Conservation (phyloP, 106 monocot species). For the Hemerocallis citrina region DNA sequence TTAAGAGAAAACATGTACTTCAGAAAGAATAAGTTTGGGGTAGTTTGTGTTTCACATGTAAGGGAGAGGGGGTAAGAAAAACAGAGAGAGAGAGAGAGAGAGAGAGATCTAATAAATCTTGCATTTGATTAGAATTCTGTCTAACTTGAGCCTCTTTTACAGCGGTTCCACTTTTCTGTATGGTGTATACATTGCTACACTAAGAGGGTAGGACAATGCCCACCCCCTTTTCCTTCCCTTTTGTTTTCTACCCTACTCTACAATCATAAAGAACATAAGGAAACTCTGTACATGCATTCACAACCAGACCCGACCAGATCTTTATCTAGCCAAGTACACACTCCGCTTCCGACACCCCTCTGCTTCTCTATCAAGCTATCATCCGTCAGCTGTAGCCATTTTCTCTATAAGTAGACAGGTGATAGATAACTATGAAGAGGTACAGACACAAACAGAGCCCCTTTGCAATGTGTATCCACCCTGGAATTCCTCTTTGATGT, state of each 20-base stretch:
- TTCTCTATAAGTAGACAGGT: background rate
- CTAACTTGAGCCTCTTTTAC: slow-evolving; percentile 15
- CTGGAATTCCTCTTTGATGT: background rate
- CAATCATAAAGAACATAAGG: background rate
- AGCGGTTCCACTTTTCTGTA: slow-evolving; percentile 16
- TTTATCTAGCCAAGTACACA: background rate
- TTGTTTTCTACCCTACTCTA: too few relatives aligned
- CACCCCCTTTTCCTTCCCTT: background rate
- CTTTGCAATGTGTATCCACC: background rate
- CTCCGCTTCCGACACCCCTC: background rate
- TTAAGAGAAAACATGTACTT: too few relatives aligned
- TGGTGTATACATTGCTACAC: slow-evolving; percentile 14
- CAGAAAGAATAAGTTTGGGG: too few relatives aligned
- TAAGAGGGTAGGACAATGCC: background rate
- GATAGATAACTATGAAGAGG: slow-evolving; percentile 10
- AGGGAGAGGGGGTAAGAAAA: too few relatives aligned
- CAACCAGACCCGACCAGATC: background rate
- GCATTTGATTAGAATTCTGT: slow-evolving; percentile 16
- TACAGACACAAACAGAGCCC: background rate
- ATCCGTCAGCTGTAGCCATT: slow-evolving; percentile 12
- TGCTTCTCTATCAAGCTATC: slow-evolving; percentile 1
- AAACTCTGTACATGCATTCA: background rate
- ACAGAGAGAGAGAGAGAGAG: too few relatives aligned
- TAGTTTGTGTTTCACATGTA: too few relatives aligned
- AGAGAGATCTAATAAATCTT: slow-evolving; percentile 9